A percentile compares a stretch with the other conserved stretches of the same genome.
phyloP scores from a whole-genome alignment of 345 rosid species.

The Ceriops tagal region DNA sequence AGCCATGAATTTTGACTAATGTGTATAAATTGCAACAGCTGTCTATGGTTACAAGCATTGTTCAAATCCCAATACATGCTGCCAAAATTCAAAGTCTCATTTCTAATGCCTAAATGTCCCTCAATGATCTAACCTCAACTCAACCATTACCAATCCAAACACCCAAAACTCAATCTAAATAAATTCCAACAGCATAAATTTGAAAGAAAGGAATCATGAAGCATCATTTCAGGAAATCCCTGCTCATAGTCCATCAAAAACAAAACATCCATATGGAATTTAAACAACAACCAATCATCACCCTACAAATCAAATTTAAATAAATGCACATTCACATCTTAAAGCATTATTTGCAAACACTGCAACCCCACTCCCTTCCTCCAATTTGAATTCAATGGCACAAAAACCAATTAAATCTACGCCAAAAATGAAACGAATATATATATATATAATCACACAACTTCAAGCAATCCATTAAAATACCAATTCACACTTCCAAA shows the following conservation, averaged over 20 bases:
- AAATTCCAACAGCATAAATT: neutral
- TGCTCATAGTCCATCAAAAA: conserved; percentile 6
- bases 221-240: neutral
- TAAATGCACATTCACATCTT: conserved; percentile 1
- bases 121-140: neutral
- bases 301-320: neutral
- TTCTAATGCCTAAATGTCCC: neutral
- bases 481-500: neutral
- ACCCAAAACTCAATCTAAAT: neutral
- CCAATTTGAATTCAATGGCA: neutral
- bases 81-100: neutral
- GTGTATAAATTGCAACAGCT: neutral
- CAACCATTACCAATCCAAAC: too few relatives aligned
- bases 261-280: conserved; percentile 5
- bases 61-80: neutral
- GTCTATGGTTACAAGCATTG: neutral
- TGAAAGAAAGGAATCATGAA: neutral
- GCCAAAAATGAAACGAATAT: neutral
- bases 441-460: neutral
- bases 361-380: too few relatives aligned
- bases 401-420: neutral
- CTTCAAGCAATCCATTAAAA: neutral
- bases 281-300: neutral
- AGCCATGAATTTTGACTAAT: too few relatives aligned
- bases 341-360: neutral